Base-by-base conservation (phyloP, 345 rosid species). In the Salix purpurea region DNA sequence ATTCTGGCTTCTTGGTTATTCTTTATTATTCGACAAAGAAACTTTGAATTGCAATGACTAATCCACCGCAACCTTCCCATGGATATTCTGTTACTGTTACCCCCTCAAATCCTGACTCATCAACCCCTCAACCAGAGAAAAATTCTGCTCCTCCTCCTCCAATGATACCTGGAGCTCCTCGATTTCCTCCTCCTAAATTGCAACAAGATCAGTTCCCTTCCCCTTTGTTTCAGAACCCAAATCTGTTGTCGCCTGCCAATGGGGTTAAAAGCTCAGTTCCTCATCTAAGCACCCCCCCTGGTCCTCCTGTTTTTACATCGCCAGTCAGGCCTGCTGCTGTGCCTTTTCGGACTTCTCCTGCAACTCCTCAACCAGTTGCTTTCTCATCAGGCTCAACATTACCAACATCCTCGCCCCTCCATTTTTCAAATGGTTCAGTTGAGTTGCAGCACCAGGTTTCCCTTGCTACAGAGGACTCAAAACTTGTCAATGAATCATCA, bases 321-420 rank as follows among this genome's bases (percentile, higher is more conserved):
- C 99, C 99, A 14, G 92, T 96, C 65, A 85, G 94, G 39, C 97
- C 97, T 56, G 97, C 99, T 76, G 92, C 97, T 79, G 97, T 93
- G 76, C 98, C 99, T 80, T 92, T 96, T 75, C 90, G 94, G 68
- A 89, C 91, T 30, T 91, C 97, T 13, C 99, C 97, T 46, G 87
- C 94, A 77, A 90, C 94, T 83, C 98, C 97, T 71, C 99, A 90
- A 85, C 97, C 97, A 28, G 84, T 92, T 74, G 97, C 97, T 32
- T 89, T 87, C 82, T 89, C 98, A 74, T 86, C 95, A 0, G 87
- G 89, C 74, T 87, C 92, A 61, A 84, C 96, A 68, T 83, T 96
- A 78, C 97, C 98, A 3, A 85, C 94, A 60, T 92, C 99, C 71
- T 85, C 94, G 18, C 92, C 98, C 78, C 89, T 93, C 52, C 89